Evolutionary conservation across 345 rosid species (phyloP), one percentile per base, ranked within the genome.

Genomic region (Fremontodendron californicum): DNA sequence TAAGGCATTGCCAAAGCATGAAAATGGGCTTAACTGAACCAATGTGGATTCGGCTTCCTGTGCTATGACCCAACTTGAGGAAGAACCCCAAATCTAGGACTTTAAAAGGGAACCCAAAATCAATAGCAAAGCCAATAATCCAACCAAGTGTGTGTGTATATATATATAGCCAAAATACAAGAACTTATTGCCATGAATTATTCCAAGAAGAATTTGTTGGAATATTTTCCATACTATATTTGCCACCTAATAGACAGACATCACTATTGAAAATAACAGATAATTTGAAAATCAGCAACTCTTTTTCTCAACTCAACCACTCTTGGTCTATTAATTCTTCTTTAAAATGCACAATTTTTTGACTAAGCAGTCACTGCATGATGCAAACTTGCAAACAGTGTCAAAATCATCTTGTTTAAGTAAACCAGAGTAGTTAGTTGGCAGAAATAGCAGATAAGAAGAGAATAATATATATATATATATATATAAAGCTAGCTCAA

Each of bases 221-320:
- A 69, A 45, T 46, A 45, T 45, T 15, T 19, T 23, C 9, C n/a
- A 46, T 3, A 48, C 39, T 18, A 19, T n/a, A n/a, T 27, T 69
- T 16, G 39, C 25, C 54, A 45, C 25, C 39, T 25, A 25, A 3
- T 57, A 69, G 9, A 46, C 73, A 31, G 42, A 49, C 45, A 19
- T 71, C 74, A 51, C 11, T 10, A 25, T 49, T 71, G 75, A 71
- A 33, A 71, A 31, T 49, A 71, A 71, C 75, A 49, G 25, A 54
- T n/a, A n/a, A n/a, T 71, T 71, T 51, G 75, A 71, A 71, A 31
- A 51, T 33, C 11, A 31, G 54, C 61, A 49, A 71, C 31, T 39
- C 48, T 49, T 71, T 19, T n/a, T n/a, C n/a, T n/a, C n/a, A n/a
- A n/a, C 75, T 52, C 43, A 51, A 71, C 75, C 27, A 71, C 75